Conservation (phyloP, 2,329 filamentous ascomycete species). For the Diaporthe humulicola region DNA sequence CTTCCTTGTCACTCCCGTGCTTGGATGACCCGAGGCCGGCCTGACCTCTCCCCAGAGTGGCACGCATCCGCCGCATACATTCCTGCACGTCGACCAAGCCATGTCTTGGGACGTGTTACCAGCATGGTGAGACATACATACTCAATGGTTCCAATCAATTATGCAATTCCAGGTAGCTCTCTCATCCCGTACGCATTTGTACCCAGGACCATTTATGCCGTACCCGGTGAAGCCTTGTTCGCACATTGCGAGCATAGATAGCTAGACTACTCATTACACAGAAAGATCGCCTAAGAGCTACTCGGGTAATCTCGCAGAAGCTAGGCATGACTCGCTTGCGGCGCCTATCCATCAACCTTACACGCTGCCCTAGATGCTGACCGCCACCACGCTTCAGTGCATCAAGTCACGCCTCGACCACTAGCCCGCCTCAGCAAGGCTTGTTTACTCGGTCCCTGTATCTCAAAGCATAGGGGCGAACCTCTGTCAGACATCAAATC, state of each 20-base stretch:
- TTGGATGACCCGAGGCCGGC: conserved; percentile 28
- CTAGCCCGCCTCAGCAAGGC: not conserved
- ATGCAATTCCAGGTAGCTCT: not conserved
- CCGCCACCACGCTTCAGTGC: conserved; percentile 10
- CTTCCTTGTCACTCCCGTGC: conserved; percentile 19
- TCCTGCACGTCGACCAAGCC: not conserved
- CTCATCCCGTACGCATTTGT: not conserved
- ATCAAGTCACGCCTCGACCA: not conserved
- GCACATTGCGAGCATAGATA: not conserved
- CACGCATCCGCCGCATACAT: not conserved
- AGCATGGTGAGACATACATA: not conserved
- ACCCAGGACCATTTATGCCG: no score
- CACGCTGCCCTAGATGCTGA: conserved; percentile 13
- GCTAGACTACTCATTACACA: conserved; percentile 8
- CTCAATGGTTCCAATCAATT: not conserved
- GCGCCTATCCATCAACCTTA: not conserved
- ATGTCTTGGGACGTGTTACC: not conserved
- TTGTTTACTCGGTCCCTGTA: not conserved
- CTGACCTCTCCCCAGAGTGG: conserved; percentile 6
- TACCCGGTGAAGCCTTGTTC: not conserved
- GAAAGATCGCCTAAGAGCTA: not conserved
- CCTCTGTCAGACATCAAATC: conserved; percentile 14
- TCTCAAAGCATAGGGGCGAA: not conserved
- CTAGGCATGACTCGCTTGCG: conserved; percentile 13
- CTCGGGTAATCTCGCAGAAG: conserved; percentile 9